A percentile compares a stretch with the other conserved stretches of the same genome.
Conservation (phyloP, 352 stramenopile genomes). For the Globisporangium sylvaticum region DNA sequence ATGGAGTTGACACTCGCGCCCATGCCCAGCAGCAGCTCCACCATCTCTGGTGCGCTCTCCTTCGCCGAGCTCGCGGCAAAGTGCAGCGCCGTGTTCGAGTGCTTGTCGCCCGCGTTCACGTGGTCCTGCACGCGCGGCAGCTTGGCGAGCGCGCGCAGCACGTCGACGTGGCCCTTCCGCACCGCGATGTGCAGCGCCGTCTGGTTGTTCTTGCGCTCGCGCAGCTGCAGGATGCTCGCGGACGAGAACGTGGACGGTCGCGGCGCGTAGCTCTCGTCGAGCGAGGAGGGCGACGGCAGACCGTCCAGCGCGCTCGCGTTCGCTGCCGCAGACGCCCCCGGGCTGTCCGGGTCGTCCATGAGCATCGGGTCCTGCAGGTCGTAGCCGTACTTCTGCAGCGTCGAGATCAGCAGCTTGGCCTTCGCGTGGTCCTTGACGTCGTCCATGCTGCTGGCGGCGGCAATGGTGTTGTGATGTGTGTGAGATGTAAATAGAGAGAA, state of each 20-base stretch:
- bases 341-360: slow-evolving; percentile 18
- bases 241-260: slow-evolving; percentile 26
- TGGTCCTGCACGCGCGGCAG: slow-evolving; percentile 66
- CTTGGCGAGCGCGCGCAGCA: slow-evolving; percentile 73
- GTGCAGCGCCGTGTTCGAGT: slow-evolving; percentile 80
- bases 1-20: slow-evolving; percentile 56
- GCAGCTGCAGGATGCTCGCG: slow-evolving; percentile 67
- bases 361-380: slow-evolving; percentile 35
- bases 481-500: slow-evolving; percentile 8
- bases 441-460: not conserved
- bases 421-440: slow-evolving; percentile 46
- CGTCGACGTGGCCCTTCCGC: slow-evolving; percentile 81
- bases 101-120: slow-evolving; percentile 71
- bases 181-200: slow-evolving; percentile 81
- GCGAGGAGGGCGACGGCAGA: slow-evolving; percentile 23
- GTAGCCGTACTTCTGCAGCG: slow-evolving; percentile 84
- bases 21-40: slow-evolving; percentile 63
- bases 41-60: slow-evolving; percentile 55
- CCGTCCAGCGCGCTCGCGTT: slow-evolving; percentile 1
- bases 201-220: slow-evolving; percentile 82
- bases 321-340: slow-evolving; percentile 8
- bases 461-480: not conserved
- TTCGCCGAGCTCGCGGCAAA: slow-evolving; percentile 68
- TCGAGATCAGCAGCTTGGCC: slow-evolving; percentile 71
- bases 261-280: slow-evolving; percentile 31